These are phyloP conservation scores for Colletotrichum sp. DNA, from an alignment of 2,329 filamentous ascomycete species.

Conservation along the genomic window DNA sequence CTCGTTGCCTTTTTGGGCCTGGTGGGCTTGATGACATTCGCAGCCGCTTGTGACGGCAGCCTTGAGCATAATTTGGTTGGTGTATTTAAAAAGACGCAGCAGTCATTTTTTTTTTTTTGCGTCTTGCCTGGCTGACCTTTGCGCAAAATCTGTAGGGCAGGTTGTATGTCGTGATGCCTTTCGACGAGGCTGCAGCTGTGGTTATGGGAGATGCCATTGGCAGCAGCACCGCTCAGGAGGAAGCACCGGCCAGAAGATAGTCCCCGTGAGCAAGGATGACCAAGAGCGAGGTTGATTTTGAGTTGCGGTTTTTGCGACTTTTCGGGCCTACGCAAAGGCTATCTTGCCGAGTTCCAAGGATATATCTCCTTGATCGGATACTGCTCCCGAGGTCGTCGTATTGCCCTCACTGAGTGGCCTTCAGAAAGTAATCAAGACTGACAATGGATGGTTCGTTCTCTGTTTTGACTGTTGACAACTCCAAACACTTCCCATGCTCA, in stretches of 20 bases:
- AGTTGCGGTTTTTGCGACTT: not conserved
- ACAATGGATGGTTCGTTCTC: not conserved
- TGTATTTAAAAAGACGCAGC: not conserved
- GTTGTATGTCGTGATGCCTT: not conserved
- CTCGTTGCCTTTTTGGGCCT: conserved; percentile 18
- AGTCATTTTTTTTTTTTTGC: not conserved
- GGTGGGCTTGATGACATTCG: not conserved
- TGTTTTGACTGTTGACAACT: not conserved
- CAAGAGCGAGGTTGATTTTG: not conserved
- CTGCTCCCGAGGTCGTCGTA: not conserved
- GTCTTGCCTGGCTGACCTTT: not conserved
- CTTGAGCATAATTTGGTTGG: not conserved
- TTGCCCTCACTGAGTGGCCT: not conserved
- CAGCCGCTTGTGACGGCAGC: not conserved
- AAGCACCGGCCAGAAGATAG: not conserved
- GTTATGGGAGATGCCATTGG: not conserved
- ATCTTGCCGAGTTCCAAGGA: not conserved
- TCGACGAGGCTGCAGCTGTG: not conserved
- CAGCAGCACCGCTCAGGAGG: no score
- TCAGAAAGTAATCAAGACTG: not conserved
- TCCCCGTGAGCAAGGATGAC: not conserved
- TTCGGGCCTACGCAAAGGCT: not conserved
- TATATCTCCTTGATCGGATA: not conserved
- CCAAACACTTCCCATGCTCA: not conserved
- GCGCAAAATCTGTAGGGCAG: not conserved